Evolutionary conservation across 108 stramenopile genomes (phyloP), one percentile per base, ranked within the genome.

Genomic region (Fragilariopsis cylindrus): DNA sequence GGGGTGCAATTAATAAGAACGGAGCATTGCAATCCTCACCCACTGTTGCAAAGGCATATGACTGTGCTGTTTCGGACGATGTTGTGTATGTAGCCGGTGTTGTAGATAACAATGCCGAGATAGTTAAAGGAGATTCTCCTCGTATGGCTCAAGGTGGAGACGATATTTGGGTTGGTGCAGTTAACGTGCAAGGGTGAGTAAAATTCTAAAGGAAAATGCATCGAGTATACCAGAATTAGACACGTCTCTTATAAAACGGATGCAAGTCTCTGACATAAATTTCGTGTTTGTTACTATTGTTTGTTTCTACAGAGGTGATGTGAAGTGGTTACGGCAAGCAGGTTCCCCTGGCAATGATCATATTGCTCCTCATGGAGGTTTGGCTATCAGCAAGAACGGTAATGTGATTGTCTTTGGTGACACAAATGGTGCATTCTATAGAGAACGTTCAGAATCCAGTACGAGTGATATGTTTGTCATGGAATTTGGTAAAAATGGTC

Each of bases 331-430:
- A n/a, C 66, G 65, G 3, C 85, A 86, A 60, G 65, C 75, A 45
- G 85, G 85, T 12, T 77, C 79, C 11, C 41, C 41, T n/a, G 54
- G 60, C 13, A 70, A 83, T 64, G 85, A 86, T 60, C 70, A 60
- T 45, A 55, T 85, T 7, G 81, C 85, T 5, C 72, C 48, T 50
- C 68, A 71, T n/a, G 78, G 78, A 8, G 81, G 79, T 39, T 6
- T 82, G 16, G 45, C 42, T 5, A 58, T 56, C 3, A 79, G 77
- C 44, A 48, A 46, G 8, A 41, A 58, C 7, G 85, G 81, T 5
- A 81, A 86, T 75, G 82, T 80, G 40, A 44, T 86, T 53, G 43
- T 83, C 0, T 73, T 70, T 42, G 85, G 85, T 21, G 78, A 81
- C 48, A 86, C 85, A 3, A 48, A 48, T 48, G 82, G 85, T 54